Base-by-base conservation (phyloP, 1,284 basidiomycete genomes). In the Cryptococcus sp. region DNA sequence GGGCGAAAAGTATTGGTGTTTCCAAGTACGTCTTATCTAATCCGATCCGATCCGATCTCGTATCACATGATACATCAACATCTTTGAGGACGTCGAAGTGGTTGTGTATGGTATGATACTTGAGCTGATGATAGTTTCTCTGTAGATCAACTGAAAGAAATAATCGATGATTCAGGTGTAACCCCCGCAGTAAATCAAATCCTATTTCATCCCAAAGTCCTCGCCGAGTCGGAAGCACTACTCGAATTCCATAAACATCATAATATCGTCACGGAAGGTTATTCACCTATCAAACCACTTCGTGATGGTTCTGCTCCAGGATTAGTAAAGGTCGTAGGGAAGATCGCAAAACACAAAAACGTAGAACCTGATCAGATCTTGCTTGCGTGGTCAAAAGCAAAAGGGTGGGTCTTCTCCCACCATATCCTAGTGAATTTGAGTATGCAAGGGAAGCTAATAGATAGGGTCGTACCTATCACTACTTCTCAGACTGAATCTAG, bases 151-250 rank as follows among this genome's bases (percentile, higher is more conserved):
- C 77, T 87, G 36, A 74, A 82, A 59, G 75, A 76, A 22, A 67
- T 88, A 10, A 63, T 86, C 31, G 16, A 39, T 7, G 78, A 78
- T 46, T 73, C 78, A 2, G 82, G 82, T 2, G 81, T 80, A 50
- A 70, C 85, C 56, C 86, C 85, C 0, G 83, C 81, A 2, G 85
- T 84, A 41, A 87, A 88, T 67, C 87, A 88, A 74, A 84, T 85
- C 84, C 64, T 79, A 22, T 78, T 88, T 48, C 83, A 87, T 54
- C 85, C 86, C 7, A 86, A 86, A 64, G 83, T 85, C 50, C 84
- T 83, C 63, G 70, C 73, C 7, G 36, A 39, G 14, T 81, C 82
- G 60, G 78, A 74, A 16, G 78, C 80, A 1, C 77, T 84, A 11
- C 70, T 88, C 18, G 81, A 81, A 25, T 86, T 78, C 59, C 78